Base-by-base conservation (phyloP, 164 flowering plant genomes). In the Akebia trifoliata region DNA sequence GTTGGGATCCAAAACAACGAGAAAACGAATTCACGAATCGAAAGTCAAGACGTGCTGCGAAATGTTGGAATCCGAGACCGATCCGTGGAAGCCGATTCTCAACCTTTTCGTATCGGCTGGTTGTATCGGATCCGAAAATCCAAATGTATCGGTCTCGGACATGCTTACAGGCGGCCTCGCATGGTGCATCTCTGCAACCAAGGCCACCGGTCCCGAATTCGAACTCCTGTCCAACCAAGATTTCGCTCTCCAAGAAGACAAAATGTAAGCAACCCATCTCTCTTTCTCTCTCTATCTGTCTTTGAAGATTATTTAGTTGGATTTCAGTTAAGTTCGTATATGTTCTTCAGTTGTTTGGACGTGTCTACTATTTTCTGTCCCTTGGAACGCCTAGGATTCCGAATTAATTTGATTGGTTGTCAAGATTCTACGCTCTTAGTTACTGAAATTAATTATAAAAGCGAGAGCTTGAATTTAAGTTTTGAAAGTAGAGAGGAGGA, bases 51-150 rank as follows among this genome's bases (percentile, higher is more conserved):
- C 31, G 34, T 1, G 37, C 49, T 2, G 31, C 20, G 49, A 49
- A 40, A 50, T 39, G 62, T 46, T 45, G 63, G 60, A 57, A 25
- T 11, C 38, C 32, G 59, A 62, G 26, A n/a, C 28, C 42, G 59
- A 40, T 15, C 28, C 22, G 6, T 54, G 24, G 37, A 25, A 50
- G 28, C 38, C 38, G 24, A 54, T 69, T 30, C 44, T 68, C 35
- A 60, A 65, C 21, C 56, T 61, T 9, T 36, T 68, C 40, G 62
- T 1, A 11, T 47, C 68, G 17, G 59, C 64, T 29, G 72, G 76
- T 24, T 65, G 49, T 30, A 8, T 25, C 64, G 28, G 32, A 4
- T 40, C 66, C 25, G 49, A 18, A 14, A 53, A 24, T 26, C 12
- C 44, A 47, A 30, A 58, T 30, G 2, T 30, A 6, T 48, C 61